These are phyloP conservation scores for Byssochlamys sp. DNA, from an alignment of 2,329 filamentous ascomycete genomes.

Conservation along the genomic window DNA sequence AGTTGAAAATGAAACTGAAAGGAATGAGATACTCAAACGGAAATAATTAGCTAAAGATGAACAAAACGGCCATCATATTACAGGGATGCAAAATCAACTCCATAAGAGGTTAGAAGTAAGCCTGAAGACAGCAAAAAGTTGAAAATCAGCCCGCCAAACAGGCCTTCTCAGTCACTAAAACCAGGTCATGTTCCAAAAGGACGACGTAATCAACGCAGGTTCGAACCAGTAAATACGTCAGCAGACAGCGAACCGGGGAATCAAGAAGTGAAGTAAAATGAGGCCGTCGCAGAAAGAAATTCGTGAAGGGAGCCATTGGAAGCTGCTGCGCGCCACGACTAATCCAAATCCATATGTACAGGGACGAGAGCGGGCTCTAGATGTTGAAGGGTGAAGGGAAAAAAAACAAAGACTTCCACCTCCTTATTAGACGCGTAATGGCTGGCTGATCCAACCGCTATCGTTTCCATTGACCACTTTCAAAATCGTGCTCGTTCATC, in stretches of 20 bases:
- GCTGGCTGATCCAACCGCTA: constrained; percentile 8
- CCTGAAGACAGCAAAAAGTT: background rate
- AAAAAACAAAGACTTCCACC: constrained; percentile 13
- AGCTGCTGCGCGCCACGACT: background rate
- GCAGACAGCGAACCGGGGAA: constrained; percentile 1
- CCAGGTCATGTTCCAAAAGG: background rate
- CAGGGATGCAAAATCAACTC: background rate
- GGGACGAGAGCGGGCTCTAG: constrained; percentile 4
- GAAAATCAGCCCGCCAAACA: background rate
- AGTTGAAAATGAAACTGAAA: background rate
- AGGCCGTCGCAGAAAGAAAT: constrained; percentile 3
- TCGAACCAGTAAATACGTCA: background rate
- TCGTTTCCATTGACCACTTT: constrained; percentile 8
- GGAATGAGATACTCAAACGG: background rate
- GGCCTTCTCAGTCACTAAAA: background rate
- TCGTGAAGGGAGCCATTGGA: constrained; percentile 3
- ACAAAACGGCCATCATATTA: background rate
- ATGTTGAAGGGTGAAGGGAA: constrained; percentile 2
- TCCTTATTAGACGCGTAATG: constrained; percentile 14
- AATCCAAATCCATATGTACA: constrained; percentile 12
- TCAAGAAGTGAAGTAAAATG: constrained; percentile 6
- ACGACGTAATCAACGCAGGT: background rate
- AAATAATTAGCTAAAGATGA: background rate
- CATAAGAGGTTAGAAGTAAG: background rate
- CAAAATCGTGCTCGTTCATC: constrained; percentile 21